Base-by-base conservation (phyloP, 2,329 filamentous ascomycete species). In the Amesomyces nigricolor region DNA sequence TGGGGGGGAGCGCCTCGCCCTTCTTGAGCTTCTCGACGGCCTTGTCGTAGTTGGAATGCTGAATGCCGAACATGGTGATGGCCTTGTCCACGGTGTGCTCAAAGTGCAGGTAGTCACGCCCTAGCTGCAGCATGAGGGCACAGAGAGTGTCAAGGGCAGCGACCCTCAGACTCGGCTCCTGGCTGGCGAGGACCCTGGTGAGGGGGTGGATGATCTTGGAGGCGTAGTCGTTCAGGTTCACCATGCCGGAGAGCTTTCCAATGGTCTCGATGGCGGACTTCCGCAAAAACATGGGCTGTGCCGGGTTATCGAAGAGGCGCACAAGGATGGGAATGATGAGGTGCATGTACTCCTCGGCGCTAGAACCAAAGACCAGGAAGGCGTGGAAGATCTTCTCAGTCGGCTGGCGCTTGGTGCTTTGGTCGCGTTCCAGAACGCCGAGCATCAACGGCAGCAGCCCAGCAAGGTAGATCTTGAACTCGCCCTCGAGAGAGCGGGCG, bases 341-440 rank as follows among this genome's bases (percentile, higher is more conserved):
- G 69, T 99, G 94, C 94, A 99, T 99, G 70, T 99, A 99, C 69
- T 99, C 94, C 69, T 99, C 94, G 10, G 88, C 89, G 66, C 91
- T 97, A 0, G 91, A 87, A 1, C 95, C 95, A 68, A 99, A 99
- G 0, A 99, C 89, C 29, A 99, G 75, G 70, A 99, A 96, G 0
- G 92, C 91, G 68, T 97, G 94, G 22, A 99, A 77, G 4, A 99
- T 91, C 63, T 87, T 87, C 68, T 96, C 91, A 0, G 91, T 95
- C 2, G 91, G 87, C 13, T 83, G 79, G n/a, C 90, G 81, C 65
- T 89, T 87, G 1, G 80, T 75, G 1, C 87, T 87, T 8, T 76
- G 78, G 67, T 99, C 94, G 61, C 91, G 88, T 62, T 99, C 92
- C 16, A 99, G 79, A 2, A 95, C 89, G 22, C 90, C 88, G 2